Evolutionary conservation across 176 grass and related monocot genomes (phyloP).

Genomic region (Ampelocalamus luodianensis): DNA sequence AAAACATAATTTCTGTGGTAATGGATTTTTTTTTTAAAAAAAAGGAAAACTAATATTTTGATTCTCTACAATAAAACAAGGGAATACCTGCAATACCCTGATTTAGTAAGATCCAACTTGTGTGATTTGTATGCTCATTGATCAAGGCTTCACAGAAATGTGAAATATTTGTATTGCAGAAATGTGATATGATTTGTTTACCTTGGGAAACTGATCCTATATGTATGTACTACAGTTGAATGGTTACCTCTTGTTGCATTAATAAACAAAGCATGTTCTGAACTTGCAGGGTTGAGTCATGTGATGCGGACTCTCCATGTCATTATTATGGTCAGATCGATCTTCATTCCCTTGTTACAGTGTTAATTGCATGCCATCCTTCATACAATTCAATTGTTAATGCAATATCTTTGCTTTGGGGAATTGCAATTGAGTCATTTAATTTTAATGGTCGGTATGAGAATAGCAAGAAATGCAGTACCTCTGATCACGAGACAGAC

Average conservation of each 20-base stretch:
- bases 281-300: conserved; percentile 83
- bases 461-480: conserved; percentile 49
- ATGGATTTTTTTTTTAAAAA: neutral
- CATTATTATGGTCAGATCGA: conserved; percentile 77
- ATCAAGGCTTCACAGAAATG: conserved; percentile 8
- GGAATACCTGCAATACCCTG: conserved; percentile 11
- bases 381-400: conserved; percentile 63
- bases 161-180: conserved; percentile 19
- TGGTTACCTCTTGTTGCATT: conserved; percentile 40
- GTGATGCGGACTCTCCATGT: conserved; percentile 56
- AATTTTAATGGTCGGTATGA: conserved; percentile 39
- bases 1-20: conserved; percentile 2
- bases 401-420: conserved; percentile 62
- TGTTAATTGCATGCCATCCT: conserved; percentile 63
- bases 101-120: conserved; percentile 32
- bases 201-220: conserved; percentile 29
- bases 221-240: conserved; percentile 21
- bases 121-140: neutral
- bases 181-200: conserved; percentile 16
- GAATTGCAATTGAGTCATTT: conserved; percentile 47
- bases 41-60: neutral
- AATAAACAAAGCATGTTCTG: conserved; percentile 39
- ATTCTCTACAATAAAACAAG: conserved; percentile 26
- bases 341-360: conserved; percentile 60
- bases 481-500: conserved; percentile 40